A percentile compares a stretch with the other conserved stretches of the same genome.
Evolutionary conservation across 2,329 filamentous ascomycete genomes (phyloP).

Genomic region (Penicillium sp.): DNA sequence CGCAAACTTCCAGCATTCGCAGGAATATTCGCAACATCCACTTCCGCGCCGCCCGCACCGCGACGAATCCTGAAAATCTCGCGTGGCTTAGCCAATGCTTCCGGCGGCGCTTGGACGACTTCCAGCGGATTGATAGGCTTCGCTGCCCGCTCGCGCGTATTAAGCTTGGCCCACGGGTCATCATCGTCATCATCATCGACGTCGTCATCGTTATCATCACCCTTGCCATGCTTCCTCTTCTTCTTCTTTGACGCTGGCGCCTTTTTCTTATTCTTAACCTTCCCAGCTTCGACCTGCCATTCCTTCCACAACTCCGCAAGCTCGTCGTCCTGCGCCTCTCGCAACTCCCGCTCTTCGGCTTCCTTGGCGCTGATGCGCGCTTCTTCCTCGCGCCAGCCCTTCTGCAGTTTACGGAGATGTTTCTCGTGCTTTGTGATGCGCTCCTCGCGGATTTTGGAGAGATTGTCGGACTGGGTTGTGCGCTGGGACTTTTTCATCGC

Average conservation of each 20-base stretch:
- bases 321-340: constrained; percentile 68
- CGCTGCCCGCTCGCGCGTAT: constrained; percentile 49
- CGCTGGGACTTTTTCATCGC: constrained; percentile 60
- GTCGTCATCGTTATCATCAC: constrained; percentile 22
- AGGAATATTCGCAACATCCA: constrained; percentile 66
- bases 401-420: constrained; percentile 62
- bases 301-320: constrained; percentile 63
- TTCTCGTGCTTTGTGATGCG: constrained; percentile 78
- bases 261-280: constrained; percentile 44
- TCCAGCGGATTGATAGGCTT: constrained; percentile 37
- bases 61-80: constrained; percentile 63
- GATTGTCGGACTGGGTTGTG: constrained; percentile 17
- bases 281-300: constrained; percentile 53
- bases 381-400: constrained; percentile 55
- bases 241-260: constrained; percentile 32
- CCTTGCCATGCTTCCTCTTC: constrained; percentile 42
- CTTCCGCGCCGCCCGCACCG: constrained; percentile 62
- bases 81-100: constrained; percentile 59
- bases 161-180: constrained; percentile 75
- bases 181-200: constrained; percentile 53
- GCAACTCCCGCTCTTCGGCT: constrained; percentile 72
- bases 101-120: constrained; percentile 71
- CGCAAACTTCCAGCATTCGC: constrained; percentile 66
- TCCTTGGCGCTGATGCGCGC: constrained; percentile 64
- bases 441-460: constrained; percentile 46